Percentiles rank a stretch among this genome's conserved stretches.
These are phyloP conservation scores for Hymenoscyphus salicellus DNA, from an alignment of 2,329 filamentous ascomycete species.

Conservation along the genomic window DNA sequence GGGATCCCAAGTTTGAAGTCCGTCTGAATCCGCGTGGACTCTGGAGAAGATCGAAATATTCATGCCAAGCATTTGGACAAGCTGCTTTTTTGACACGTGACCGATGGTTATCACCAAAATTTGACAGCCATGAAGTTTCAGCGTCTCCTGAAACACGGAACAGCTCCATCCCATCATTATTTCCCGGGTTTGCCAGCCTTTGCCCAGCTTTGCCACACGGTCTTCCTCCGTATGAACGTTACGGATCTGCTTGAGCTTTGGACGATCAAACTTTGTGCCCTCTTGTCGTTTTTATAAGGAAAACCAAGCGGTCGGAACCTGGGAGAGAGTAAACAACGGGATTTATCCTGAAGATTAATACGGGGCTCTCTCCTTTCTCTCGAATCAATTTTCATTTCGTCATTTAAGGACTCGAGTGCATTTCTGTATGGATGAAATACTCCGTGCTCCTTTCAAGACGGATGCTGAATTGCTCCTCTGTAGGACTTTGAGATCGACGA, in stretches of 20 bases:
- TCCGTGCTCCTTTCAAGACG: too few relatives aligned
- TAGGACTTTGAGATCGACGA: too few relatives aligned
- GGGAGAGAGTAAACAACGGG: background rate
- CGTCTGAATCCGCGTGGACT: too few relatives aligned
- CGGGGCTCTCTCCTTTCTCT: too few relatives aligned
- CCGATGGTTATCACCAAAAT: too few relatives aligned
- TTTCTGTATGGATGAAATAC: too few relatives aligned
- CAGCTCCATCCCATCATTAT: background rate
- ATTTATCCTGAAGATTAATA: too few relatives aligned
- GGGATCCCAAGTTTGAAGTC: too few relatives aligned
- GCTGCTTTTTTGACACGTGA: background rate
- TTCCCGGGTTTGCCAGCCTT: background rate
- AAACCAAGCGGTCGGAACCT: background rate
- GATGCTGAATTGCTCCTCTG: too few relatives aligned
- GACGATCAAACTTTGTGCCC: background rate
- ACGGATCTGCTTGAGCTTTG: background rate
- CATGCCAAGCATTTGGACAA: background rate
- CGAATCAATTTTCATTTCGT: too few relatives aligned
- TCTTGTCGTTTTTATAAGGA: background rate
- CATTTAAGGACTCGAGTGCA: too few relatives aligned
- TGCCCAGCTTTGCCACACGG: background rate
- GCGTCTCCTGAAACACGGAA: slow-evolving; percentile 1
- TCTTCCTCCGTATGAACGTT: background rate
- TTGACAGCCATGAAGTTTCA: background rate
- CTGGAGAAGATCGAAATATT: too few relatives aligned